A percentile compares a stretch with the other conserved stretches of the same genome.
Evolutionary conservation across 2,329 filamentous ascomycete genomes (phyloP).

Genomic region (Pseudogymnoascus sp.): DNA sequence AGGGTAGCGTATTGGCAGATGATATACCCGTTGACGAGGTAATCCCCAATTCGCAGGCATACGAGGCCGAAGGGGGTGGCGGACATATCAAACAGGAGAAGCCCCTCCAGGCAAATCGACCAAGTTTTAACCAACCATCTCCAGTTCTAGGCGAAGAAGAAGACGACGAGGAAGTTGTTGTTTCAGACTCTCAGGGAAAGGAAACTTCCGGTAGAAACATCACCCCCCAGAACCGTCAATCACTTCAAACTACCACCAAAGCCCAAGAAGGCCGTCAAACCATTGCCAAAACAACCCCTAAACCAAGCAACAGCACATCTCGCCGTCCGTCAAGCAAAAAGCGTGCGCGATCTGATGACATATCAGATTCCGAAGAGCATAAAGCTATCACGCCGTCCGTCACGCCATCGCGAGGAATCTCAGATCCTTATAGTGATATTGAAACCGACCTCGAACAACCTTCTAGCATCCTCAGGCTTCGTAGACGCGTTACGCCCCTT

Average conservation of each 20-base stretch:
- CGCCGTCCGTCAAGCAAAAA: background rate
- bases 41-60: background rate
- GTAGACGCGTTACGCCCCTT: background rate
- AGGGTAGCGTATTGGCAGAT: background rate
- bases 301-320: background rate
- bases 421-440: slow-evolving; percentile 1
- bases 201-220: background rate
- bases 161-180: background rate
- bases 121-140: background rate
- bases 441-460: background rate
- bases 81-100: background rate
- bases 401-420: background rate
- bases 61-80: background rate
- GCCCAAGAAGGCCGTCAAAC: background rate
- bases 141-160: background rate
- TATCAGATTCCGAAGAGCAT: background rate
- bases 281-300: background rate
- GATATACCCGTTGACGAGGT: background rate
- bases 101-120: background rate
- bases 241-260: background rate
- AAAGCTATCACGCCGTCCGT: background rate
- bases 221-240: background rate
- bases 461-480: background rate
- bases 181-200: background rate
- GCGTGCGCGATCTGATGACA: background rate